Conservation (phyloP, 768 basidiomycete species). For the Pisolithus marmoratus region DNA sequence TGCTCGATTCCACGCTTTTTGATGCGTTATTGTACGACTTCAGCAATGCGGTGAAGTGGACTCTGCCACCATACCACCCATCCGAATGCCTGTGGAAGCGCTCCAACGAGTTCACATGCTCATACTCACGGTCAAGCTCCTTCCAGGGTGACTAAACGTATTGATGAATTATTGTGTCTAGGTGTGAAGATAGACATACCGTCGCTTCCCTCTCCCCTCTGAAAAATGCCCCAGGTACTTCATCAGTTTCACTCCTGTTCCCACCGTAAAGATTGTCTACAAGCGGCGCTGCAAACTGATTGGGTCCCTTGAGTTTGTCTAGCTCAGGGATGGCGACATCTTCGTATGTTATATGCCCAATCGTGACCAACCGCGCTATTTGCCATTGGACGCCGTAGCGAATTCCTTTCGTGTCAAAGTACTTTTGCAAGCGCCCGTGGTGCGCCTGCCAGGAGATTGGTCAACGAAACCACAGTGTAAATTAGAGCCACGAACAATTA, state of each 20-base stretch:
- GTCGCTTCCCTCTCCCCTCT: slow-evolving; percentile 11
- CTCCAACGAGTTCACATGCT: slow-evolving; percentile 5
- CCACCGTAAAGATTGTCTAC: slow-evolving; percentile 12
- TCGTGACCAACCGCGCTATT: slow-evolving; percentile 39
- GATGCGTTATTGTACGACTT: slow-evolving; percentile 4
- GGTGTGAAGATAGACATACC: slow-evolving; percentile 11
- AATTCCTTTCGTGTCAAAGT: slow-evolving; percentile 26
- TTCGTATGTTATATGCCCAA: slow-evolving; percentile 22
- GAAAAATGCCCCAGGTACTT: slow-evolving; percentile 9
- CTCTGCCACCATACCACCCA: slow-evolving; percentile 58
- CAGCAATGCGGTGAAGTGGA: slow-evolving; percentile 45
- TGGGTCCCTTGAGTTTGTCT: slow-evolving; percentile 24
- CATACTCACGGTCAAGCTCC: slow-evolving; percentile 55
- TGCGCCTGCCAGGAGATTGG: slow-evolving; percentile 6
- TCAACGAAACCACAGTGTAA: neutral
- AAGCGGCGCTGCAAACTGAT: slow-evolving; percentile 26
- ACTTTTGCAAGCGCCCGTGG: slow-evolving; percentile 5
- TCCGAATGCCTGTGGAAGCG: slow-evolving; percentile 34
- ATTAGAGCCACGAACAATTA: slow-evolving; percentile 2
- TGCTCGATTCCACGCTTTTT: neutral
- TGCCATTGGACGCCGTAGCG: slow-evolving; percentile 50
- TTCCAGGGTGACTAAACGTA: slow-evolving; percentile 52
- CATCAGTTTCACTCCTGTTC: neutral
- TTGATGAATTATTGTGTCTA: slow-evolving; percentile 2
- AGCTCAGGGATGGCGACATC: slow-evolving; percentile 27